Evolutionary conservation across 78 protist genomes (phyloP).

Genomic region (Blattamonas nauphoetae): DNA sequence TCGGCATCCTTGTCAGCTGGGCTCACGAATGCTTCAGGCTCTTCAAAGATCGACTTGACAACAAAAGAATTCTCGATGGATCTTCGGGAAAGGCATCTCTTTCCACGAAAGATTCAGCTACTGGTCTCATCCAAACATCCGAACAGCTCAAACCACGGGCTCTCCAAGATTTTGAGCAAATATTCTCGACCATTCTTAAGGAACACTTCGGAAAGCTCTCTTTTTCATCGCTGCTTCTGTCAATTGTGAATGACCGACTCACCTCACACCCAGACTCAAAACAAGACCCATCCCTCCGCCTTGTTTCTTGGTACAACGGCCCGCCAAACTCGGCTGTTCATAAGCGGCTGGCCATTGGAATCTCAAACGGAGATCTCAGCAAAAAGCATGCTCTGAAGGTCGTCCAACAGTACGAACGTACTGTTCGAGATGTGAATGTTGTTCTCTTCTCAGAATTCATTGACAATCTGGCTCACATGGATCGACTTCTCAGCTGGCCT

Average conservation of each 20-base stretch:
- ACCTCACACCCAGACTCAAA: background rate
- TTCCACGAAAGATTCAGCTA: background rate
- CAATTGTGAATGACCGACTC: background rate
- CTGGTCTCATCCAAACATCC: background rate
- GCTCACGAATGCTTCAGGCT: background rate
- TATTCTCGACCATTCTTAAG: too few species aligned
- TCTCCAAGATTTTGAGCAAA: too few species aligned
- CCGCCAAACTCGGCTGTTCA: background rate
- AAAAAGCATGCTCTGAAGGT: background rate
- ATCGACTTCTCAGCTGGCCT: conserved; percentile 37
- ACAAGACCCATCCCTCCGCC: background rate
- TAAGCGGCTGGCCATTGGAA: background rate
- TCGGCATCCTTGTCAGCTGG: background rate
- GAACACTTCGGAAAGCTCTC: background rate
- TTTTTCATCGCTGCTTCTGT: background rate
- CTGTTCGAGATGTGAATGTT: conserved; percentile 41
- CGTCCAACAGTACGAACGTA: conserved; percentile 42
- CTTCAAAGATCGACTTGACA: background rate
- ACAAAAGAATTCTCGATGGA: background rate
- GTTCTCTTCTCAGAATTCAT: conserved; percentile 47
- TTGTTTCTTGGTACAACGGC: background rate
- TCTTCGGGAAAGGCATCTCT: background rate
- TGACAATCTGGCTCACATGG: conserved; percentile 52
- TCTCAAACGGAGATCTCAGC: background rate
- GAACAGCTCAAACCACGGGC: too few species aligned